These are phyloP conservation scores for Cordyceps fumosorosea DNA, from an alignment of 2,329 filamentous ascomycete species.

Conservation along the genomic window DNA sequence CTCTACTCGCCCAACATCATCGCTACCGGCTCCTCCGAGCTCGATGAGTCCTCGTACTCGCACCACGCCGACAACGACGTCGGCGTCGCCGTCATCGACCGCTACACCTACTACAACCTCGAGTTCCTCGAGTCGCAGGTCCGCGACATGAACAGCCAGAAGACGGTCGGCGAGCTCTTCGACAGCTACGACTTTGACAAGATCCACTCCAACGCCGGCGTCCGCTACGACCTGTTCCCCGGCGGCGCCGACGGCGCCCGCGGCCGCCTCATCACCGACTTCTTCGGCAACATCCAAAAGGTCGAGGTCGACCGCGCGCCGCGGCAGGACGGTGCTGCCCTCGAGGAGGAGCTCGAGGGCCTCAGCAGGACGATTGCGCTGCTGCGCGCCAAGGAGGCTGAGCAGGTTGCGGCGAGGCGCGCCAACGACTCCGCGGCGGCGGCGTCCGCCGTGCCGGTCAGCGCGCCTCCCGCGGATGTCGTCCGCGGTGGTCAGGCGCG, in stretches of 20 bases:
- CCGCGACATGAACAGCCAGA: conserved; percentile 75
- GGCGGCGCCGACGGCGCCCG: conserved; percentile 74
- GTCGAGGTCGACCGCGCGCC: conserved; percentile 73
- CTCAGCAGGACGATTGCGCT: conserved; percentile 61
- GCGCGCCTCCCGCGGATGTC: conserved; percentile 21
- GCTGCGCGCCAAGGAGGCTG: conserved; percentile 42
- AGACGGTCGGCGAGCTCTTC: conserved; percentile 88
- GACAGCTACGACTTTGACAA: conserved; percentile 93
- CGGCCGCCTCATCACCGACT: conserved; percentile 82
- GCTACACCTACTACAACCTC: conserved; percentile 97
- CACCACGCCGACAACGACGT: conserved; percentile 98
- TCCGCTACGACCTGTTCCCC: conserved; percentile 91
- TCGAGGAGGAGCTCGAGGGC: conserved; percentile 69
- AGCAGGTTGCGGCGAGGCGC: conserved; percentile 30
- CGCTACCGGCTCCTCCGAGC: conserved; percentile 90
- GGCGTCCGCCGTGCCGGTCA: conserved; percentile 22
- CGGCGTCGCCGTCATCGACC: conserved; percentile 94
- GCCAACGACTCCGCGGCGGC: conserved; percentile 20
- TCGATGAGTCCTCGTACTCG: conserved; percentile 94
- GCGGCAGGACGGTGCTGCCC: conserved; percentile 47
- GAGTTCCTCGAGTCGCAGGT: conserved; percentile 93
- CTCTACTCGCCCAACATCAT: conserved; percentile 98
- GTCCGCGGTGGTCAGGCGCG: conserved; percentile 11
- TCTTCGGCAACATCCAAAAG: conserved; percentile 97
- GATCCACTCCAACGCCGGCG: conserved; percentile 87